Percentiles rank a stretch among this genome's conserved stretches.
These are phyloP conservation scores for Blastobotrys indianensis DNA, from an alignment of 1,139 yeast species.

Conservation along the genomic window DNA sequence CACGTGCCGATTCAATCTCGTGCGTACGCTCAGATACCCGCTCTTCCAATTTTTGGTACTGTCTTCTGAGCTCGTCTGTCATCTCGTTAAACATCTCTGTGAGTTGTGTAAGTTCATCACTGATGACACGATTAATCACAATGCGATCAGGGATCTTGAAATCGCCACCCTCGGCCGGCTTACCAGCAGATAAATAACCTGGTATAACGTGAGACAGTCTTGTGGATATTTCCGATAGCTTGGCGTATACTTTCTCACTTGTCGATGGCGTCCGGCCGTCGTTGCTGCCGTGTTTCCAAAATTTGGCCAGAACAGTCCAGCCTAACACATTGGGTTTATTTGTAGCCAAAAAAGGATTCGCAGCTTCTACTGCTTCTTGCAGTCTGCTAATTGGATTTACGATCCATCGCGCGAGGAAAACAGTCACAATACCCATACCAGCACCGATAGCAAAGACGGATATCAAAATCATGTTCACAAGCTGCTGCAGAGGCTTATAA, in stretches of 20 bases:
- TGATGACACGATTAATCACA: conserved; percentile 34
- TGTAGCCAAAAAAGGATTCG: conserved; percentile 26
- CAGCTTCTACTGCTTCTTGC: conserved; percentile 77
- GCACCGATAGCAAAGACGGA: conserved; percentile 76
- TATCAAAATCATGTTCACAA: conserved; percentile 69
- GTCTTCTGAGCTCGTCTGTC: conserved; percentile 85
- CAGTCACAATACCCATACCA: conserved; percentile 67
- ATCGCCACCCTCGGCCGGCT: background rate
- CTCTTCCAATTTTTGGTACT: conserved; percentile 79
- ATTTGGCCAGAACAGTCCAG: no score
- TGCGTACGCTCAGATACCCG: conserved; percentile 79
- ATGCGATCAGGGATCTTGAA: conserved; percentile 32
- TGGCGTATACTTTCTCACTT: no score
- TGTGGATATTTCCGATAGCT: no score
- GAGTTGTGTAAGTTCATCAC: conserved; percentile 84
- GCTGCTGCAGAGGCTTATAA: conserved; percentile 55
- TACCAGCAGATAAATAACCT: no score
- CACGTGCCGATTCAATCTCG: conserved; percentile 57
- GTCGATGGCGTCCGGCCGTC: no score
- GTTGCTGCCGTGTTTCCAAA: no score
- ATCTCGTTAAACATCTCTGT: conserved; percentile 88
- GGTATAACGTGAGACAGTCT: no score
- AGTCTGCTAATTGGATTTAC: conserved; percentile 77
- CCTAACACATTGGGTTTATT: no score
- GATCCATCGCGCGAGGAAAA: conserved; percentile 81